These are phyloP conservation scores for Zasmidium cellare DNA, from an alignment of 2,329 filamentous ascomycete genomes.

Conservation along the genomic window DNA sequence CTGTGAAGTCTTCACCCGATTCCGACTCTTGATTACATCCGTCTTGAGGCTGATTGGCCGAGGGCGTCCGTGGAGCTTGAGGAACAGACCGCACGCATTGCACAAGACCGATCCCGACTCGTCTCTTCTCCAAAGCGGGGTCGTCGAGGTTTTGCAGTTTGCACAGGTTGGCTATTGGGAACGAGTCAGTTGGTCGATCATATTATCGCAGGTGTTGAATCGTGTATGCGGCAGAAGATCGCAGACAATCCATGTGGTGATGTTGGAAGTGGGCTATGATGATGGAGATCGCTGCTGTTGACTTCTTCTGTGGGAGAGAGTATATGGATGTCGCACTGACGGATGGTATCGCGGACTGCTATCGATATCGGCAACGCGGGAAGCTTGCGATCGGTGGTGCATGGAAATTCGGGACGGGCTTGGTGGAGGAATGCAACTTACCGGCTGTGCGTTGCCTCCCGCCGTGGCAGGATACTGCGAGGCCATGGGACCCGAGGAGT, in stretches of 20 bases:
- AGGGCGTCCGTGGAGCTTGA: slow-evolving; percentile 92
- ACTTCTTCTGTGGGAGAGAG: no score
- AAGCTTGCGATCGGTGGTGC: not conserved
- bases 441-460: slow-evolving; percentile 56
- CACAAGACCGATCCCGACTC: slow-evolving; percentile 93
- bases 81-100: slow-evolving; percentile 96
- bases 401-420: not conserved
- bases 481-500: slow-evolving; percentile 34
- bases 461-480: slow-evolving; percentile 62
- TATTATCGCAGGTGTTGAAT: no score
- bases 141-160: slow-evolving; percentile 94
- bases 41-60: slow-evolving; percentile 97
- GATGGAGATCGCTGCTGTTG: no score
- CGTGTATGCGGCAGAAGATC: no score
- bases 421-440: slow-evolving; percentile 41
- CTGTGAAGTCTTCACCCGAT: slow-evolving; percentile 89
- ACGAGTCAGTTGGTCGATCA: slow-evolving; percentile 10
- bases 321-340: no score
- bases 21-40: slow-evolving; percentile 98
- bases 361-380: slow-evolving; percentile 28
- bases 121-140: slow-evolving; percentile 95
- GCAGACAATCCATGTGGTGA: no score
- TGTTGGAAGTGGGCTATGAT: no score
- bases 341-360: slow-evolving; percentile 4
- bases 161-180: slow-evolving; percentile 83